A percentile compares a stretch with the other conserved stretches of the same genome.
Conservation (phyloP, 2,329 filamentous ascomycete species). For the Elsinoe perseae region DNA sequence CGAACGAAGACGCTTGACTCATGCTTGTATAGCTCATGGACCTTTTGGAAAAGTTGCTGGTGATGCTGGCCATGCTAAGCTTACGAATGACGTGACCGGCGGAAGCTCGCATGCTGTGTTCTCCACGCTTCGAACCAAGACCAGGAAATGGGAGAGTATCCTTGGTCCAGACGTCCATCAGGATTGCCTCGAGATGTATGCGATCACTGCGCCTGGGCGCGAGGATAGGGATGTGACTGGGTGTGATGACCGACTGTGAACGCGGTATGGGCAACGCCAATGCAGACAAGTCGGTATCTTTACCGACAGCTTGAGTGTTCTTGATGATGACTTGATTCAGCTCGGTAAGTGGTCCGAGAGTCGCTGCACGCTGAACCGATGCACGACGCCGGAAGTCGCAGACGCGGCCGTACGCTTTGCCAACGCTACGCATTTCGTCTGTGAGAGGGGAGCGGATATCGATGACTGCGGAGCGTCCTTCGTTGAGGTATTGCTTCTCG, state of each 20-base stretch:
- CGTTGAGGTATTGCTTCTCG: constrained; percentile 45
- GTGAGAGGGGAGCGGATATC: constrained; percentile 56
- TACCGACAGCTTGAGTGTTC: constrained; percentile 64
- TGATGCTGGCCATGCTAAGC: constrained; percentile 72
- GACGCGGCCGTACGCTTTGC: constrained; percentile 65
- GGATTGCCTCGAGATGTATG: constrained; percentile 62
- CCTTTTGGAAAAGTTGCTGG: constrained; percentile 66
- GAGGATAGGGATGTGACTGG: constrained; percentile 60
- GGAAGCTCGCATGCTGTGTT: constrained; percentile 68
- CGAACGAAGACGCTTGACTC: constrained; percentile 23
- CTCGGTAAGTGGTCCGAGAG: constrained; percentile 60
- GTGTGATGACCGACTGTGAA: constrained; percentile 71
- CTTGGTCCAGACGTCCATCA: constrained; percentile 77
- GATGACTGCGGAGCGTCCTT: constrained; percentile 40
- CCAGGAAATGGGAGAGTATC: constrained; percentile 75
- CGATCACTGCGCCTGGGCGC: constrained; percentile 68
- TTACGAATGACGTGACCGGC: constrained; percentile 83
- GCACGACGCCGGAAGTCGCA: constrained; percentile 58
- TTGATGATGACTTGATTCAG: constrained; percentile 75
- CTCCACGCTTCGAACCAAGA: constrained; percentile 59
- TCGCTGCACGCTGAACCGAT: constrained; percentile 72
- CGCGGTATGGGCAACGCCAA: constrained; percentile 56
- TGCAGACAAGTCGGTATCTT: constrained; percentile 43
- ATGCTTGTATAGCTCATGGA: constrained; percentile 50
- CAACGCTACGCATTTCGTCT: constrained; percentile 65